phyloP scores from a whole-genome alignment of 495 filamentous ascomycete genomes.

The Talaromyces ruber region DNA sequence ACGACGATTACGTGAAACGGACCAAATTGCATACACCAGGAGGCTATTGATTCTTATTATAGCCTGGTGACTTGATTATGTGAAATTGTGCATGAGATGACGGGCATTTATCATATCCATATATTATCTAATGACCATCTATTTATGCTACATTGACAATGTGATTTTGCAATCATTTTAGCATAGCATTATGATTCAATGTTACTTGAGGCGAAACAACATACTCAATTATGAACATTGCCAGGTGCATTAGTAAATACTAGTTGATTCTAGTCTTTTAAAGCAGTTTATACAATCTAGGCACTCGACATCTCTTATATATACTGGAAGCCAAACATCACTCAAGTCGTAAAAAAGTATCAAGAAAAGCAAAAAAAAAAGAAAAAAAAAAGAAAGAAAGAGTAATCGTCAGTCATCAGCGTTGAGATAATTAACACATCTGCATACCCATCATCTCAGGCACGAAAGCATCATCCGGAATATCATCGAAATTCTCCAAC shows the following conservation, averaged over 20 bases:
- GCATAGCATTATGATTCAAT: not conserved
- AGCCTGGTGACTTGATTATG: not conserved
- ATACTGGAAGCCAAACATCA: not conserved
- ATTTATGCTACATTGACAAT: not conserved
- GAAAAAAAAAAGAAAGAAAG: too few relatives aligned
- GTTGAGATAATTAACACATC: slow-evolving; percentile 2
- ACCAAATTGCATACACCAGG: not conserved
- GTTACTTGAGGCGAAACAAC: not conserved
- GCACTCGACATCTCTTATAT: not conserved
- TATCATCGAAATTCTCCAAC: slow-evolving; percentile 53
- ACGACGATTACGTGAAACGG: slow-evolving; percentile 1
- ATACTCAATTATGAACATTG: not conserved
- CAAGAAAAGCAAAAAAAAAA: not conserved
- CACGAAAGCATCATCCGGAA: slow-evolving; percentile 35
- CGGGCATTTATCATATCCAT: not conserved
- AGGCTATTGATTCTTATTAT: not conserved
- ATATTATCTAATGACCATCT: not conserved
- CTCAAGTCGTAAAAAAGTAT: not conserved
- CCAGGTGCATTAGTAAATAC: not conserved
- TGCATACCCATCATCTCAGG: slow-evolving; percentile 12
- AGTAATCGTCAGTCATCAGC: not conserved
- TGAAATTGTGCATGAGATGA: not conserved
- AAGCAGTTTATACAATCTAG: not conserved
- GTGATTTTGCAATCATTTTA: not conserved
- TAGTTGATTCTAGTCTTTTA: not conserved